Conservation (phyloP, 139 green algal genomes). For the Auxenochlorella pyrenoidosa region DNA sequence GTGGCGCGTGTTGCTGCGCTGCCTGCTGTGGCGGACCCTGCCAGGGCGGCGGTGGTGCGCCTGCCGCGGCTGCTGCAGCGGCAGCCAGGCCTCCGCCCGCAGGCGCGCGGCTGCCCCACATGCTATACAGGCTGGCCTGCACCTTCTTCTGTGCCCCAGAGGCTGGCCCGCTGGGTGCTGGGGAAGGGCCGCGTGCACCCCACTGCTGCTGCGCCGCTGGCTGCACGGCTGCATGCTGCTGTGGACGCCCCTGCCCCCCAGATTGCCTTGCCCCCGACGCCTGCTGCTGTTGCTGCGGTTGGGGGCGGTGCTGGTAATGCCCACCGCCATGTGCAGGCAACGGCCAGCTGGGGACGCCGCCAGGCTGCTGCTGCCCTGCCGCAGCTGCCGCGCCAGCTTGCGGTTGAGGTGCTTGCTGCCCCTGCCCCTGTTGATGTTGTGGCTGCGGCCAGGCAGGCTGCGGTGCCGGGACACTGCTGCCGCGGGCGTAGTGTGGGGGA, state of each 20-base stretch:
- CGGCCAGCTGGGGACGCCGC: neutral
- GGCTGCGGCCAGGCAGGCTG: neutral
- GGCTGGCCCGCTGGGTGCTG: neutral
- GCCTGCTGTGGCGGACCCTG: neutral
- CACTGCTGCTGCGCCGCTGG: neutral
- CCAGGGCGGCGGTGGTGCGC: neutral
- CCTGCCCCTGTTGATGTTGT: conserved; percentile 9
- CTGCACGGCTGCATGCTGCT: neutral
- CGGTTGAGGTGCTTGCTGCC: neutral
- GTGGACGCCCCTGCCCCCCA: neutral
- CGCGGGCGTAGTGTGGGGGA: neutral
- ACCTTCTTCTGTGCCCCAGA: neutral
- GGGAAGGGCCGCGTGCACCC: too few species aligned
- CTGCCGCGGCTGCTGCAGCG: neutral
- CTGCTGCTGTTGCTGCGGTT: conserved; percentile 1
- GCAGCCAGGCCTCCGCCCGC: neutral
- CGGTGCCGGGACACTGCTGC: neutral
- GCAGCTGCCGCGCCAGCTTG: neutral
- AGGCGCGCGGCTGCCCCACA: conserved; percentile 8
- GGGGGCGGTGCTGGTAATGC: too few species aligned
- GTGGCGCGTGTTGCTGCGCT: neutral
- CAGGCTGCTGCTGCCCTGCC: neutral
- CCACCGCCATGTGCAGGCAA: neutral
- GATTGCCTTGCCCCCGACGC: neutral
- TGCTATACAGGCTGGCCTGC: conserved; percentile 33